phyloP scores from a whole-genome alignment of 192 early-diverging fungal species.

The Backusella psychrophila region DNA sequence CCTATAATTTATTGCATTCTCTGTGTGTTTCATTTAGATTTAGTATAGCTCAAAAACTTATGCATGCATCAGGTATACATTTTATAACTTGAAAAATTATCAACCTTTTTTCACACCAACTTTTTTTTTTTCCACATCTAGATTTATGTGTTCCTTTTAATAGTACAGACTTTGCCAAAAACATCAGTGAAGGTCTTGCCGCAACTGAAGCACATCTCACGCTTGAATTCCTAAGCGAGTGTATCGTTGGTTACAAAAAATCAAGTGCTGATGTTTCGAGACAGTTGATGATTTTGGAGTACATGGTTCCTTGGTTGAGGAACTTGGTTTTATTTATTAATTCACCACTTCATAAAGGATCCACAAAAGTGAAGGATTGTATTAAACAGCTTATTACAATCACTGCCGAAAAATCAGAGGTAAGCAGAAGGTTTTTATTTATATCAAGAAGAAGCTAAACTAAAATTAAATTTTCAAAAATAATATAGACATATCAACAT shows the following conservation, averaged over 20 bases:
- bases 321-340: conserved; percentile 63
- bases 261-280: conserved; percentile 58
- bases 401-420: conserved; percentile 65
- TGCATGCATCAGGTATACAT: conserved; percentile 58
- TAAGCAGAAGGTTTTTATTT: conserved; percentile 15
- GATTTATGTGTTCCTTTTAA: conserved; percentile 87
- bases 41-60: conserved; percentile 69
- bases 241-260: conserved; percentile 72
- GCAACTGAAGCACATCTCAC: conserved; percentile 72
- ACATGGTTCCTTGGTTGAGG: conserved; percentile 83
- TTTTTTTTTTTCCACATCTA: conserved; percentile 18
- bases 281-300: conserved; percentile 77
- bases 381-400: conserved; percentile 70
- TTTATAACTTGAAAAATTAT: neutral
- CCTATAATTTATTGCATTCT: conserved; percentile 86
- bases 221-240: conserved; percentile 83
- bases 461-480: neutral
- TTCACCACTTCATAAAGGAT: conserved; percentile 35
- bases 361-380: conserved; percentile 64
- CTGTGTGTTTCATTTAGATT: conserved; percentile 78
- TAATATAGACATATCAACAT: conserved; percentile 64
- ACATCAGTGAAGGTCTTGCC: conserved; percentile 77
- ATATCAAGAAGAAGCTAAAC: neutral
- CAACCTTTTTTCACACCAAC: neutral
- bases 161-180: conserved; percentile 70